Percentiles rank a stretch among this genome's conserved stretches.
These are phyloP conservation scores for Ogataea saltuana DNA, from an alignment of 805 yeast species.

Conservation along the genomic window DNA sequence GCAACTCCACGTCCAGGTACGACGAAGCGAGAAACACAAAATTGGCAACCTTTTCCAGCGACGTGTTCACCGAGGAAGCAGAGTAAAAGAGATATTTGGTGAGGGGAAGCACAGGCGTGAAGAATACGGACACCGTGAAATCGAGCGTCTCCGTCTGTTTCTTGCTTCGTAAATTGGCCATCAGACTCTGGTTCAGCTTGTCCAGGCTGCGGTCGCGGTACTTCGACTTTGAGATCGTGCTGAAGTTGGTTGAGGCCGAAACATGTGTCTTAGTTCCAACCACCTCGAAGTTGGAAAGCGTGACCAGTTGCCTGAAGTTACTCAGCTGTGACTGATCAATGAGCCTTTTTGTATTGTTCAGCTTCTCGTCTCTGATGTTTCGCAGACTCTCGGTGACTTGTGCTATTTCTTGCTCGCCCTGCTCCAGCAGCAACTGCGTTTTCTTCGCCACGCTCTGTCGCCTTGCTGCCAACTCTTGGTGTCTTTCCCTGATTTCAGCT, in stretches of 20 bases:
- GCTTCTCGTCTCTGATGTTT: constrained; percentile 17
- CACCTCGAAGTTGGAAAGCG: constrained; percentile 13
- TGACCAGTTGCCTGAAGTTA: constrained; percentile 22
- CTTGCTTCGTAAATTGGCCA: constrained; percentile 10
- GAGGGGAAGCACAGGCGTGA: constrained; percentile 31
- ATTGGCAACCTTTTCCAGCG: constrained; percentile 22
- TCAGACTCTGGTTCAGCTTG: constrained; percentile 16
- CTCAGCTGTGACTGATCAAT: constrained; percentile 13
- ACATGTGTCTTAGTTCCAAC: not conserved
- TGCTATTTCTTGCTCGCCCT: constrained; percentile 6
- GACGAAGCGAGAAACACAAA: constrained; percentile 20
- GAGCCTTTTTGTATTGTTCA: constrained; percentile 14
- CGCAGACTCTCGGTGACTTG: constrained; percentile 8
- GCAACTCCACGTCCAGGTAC: constrained; percentile 23
- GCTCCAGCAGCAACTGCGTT: constrained; percentile 2
- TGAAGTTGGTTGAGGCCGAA: not conserved
- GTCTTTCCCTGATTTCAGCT: constrained; percentile 7
- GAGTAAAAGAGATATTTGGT: constrained; percentile 23
- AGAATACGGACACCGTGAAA: constrained; percentile 21
- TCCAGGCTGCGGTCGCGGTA: constrained; percentile 13
- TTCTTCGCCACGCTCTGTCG: not conserved
- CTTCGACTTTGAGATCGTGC: not conserved
- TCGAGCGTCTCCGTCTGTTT: constrained; percentile 4
- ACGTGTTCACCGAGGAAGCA: constrained; percentile 23
- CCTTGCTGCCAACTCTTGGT: not conserved